phyloP scores from a whole-genome alignment of 768 basidiomycete species.

The Termitomyces eurrhizus region DNA sequence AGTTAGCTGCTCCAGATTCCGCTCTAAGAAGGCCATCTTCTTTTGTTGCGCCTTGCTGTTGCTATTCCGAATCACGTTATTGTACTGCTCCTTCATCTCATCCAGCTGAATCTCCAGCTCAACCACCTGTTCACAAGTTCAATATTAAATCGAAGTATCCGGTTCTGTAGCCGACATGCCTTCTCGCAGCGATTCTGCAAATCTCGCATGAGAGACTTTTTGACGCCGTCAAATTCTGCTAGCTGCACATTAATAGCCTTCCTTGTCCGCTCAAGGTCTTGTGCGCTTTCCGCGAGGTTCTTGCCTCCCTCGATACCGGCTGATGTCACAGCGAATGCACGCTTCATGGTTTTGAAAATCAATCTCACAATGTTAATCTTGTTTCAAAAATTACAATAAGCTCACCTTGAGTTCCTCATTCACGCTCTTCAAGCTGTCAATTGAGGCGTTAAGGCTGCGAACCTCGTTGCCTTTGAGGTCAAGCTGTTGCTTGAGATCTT shows the following conservation, averaged over 20 bases:
- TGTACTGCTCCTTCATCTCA: slow-evolving; percentile 98
- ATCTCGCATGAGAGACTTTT: slow-evolving; percentile 98
- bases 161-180: slow-evolving; percentile 39
- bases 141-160: slow-evolving; percentile 17
- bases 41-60: slow-evolving; percentile 98
- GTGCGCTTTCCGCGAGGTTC: slow-evolving; percentile 94
- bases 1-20: slow-evolving; percentile 93
- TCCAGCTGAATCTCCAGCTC: slow-evolving; percentile 98
- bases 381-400: slow-evolving; percentile 5
- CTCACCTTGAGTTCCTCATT: slow-evolving; percentile 96
- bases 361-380: slow-evolving; percentile 12
- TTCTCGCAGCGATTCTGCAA: slow-evolving; percentile 99
- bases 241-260: slow-evolving; percentile 98
- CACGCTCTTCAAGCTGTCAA: slow-evolving; percentile 92
- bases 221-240: slow-evolving; percentile 97
- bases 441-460: slow-evolving; percentile 75
- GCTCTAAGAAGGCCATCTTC: slow-evolving; percentile 98
- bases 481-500: slow-evolving; percentile 85
- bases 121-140: slow-evolving; percentile 64
- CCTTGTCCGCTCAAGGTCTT: slow-evolving; percentile 93
- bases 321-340: slow-evolving; percentile 94
- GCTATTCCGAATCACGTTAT: slow-evolving; percentile 96
- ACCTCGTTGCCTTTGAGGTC: slow-evolving; percentile 83
- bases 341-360: slow-evolving; percentile 42
- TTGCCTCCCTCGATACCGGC: slow-evolving; percentile 97